Evolutionary conservation across 495 filamentous ascomycete species (phyloP), one percentile per base, ranked within the genome.

Genomic region (Coniosporium apollinis): DNA sequence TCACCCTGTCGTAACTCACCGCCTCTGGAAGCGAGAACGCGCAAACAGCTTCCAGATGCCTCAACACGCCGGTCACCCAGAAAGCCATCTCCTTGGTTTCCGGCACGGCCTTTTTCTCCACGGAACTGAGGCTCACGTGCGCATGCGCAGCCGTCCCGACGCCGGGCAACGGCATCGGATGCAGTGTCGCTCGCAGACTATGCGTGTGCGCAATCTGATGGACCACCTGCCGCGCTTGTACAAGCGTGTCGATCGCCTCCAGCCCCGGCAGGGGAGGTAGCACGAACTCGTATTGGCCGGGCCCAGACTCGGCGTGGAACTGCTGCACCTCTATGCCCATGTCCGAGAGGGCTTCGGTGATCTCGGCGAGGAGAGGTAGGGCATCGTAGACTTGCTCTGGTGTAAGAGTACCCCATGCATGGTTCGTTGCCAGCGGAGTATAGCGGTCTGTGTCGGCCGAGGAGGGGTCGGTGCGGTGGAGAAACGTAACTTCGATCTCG

Each of bases 221-320:
- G 46, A 92, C 70, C 29, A 76, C 69, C 43, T 82, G 71, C 1
- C 82, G 71, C 1, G 82, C 69, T 44, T 79, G 72, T 8, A 85
- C 54, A 4, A 92, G 64, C 1, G 66, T 66, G 56, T 91, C 84
- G 28, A 82, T 69, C 0, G 82, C 81, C 3, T 62, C 52, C 3
- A 89, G 52, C 0, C 84, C 78, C 0, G 68, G 51, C 0, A 62
- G 57, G 0, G 80, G 73, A 0, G 73, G 65, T 0, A 87, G 70
- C 11, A 84, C 62, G 42, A 92, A 79, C 50, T 92, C 85, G 50
- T 76, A 92, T 45, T 92, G 85, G 6, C 81, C 81, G 0, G 67
- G 62, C 0, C 75, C 68, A 35, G 65, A 70, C 48, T 91, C 85
- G 14, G 85, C 54, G 50, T 94, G 85, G 50, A 83, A 76, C 50